Percentiles rank a stretch among this genome's conserved stretches.
These are phyloP conservation scores for Juglanconis juglandina DNA, from an alignment of 2,329 filamentous ascomycete genomes.

Conservation along the genomic window DNA sequence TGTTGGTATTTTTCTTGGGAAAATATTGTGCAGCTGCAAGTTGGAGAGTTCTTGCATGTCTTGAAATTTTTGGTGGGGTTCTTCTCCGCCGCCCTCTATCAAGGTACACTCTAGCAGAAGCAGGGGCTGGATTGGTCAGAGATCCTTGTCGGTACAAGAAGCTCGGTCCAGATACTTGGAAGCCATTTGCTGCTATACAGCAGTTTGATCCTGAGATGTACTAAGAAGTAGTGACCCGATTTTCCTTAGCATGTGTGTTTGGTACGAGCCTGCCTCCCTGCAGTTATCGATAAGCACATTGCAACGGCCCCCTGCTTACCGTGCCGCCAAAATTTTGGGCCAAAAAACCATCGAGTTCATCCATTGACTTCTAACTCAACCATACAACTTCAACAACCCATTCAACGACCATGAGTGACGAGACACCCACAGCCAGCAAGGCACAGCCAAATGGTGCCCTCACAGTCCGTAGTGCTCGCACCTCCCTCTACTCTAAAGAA, in stretches of 20 bases:
- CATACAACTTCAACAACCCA: not conserved
- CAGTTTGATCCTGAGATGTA: too few relatives aligned
- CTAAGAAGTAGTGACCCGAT: too few relatives aligned
- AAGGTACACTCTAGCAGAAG: too few relatives aligned
- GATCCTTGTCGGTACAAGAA: too few relatives aligned
- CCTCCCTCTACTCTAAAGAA: constrained; percentile 49
- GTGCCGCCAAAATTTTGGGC: too few relatives aligned
- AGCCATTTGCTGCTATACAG: too few relatives aligned
- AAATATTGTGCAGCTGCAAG: not conserved
- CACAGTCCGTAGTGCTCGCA: constrained; percentile 45
- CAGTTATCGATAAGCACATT: not conserved
- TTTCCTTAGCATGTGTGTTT: not conserved
- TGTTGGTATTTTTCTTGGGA: not conserved
- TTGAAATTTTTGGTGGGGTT: too few relatives aligned
- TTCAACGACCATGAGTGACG: constrained; percentile 30
- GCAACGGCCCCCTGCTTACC: not conserved
- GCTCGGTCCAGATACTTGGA: too few relatives aligned
- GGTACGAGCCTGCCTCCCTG: not conserved
- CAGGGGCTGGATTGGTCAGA: too few relatives aligned
- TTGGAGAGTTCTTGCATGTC: too few relatives aligned
- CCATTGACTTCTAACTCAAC: not conserved
- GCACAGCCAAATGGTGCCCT: constrained; percentile 52
- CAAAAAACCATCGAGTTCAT: not conserved
- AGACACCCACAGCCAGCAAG: constrained; percentile 26
- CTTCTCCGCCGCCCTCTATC: too few relatives aligned